These are phyloP conservation scores for Diaporthe citrichinensis DNA, from an alignment of 2,329 filamentous ascomycete genomes.

Conservation along the genomic window DNA sequence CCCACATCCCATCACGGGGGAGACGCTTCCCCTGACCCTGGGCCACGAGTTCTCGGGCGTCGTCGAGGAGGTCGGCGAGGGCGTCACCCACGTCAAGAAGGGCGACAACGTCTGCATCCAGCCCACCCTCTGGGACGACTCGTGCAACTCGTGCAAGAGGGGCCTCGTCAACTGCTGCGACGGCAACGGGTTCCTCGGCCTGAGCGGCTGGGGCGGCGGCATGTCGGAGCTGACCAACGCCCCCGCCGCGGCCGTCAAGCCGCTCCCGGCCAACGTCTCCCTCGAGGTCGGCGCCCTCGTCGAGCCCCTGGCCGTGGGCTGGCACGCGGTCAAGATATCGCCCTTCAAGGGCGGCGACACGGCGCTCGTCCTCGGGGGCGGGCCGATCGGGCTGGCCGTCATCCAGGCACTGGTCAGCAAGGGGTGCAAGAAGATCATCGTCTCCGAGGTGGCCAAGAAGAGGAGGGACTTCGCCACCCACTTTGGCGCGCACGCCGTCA, in stretches of 20 bases:
- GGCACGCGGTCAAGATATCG: conserved; percentile 66
- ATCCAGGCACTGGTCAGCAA: conserved; percentile 70
- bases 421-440: conserved; percentile 68
- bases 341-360: conserved; percentile 54
- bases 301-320: conserved; percentile 74
- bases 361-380: conserved; percentile 71
- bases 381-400: conserved; percentile 73
- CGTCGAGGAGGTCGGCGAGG: conserved; percentile 68
- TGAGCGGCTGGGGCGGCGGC: conserved; percentile 64
- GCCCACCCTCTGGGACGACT: conserved; percentile 69
- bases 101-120: conserved; percentile 71
- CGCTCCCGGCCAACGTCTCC: conserved; percentile 64
- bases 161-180: conserved; percentile 53
- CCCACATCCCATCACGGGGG: conserved; percentile 70
- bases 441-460: conserved; percentile 66
- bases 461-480: conserved; percentile 65
- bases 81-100: conserved; percentile 59
- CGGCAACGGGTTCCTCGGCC: conserved; percentile 59
- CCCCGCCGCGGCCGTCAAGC: conserved; percentile 59
- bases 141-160: conserved; percentile 66
- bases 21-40: conserved; percentile 68
- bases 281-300: conserved; percentile 71
- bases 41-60: conserved; percentile 76
- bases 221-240: conserved; percentile 67
- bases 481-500: conserved; percentile 62